Evolutionary conservation across 805 yeast genomes (phyloP), one percentile per base, ranked within the genome.

Genomic region (Teunomyces pallodes): DNA sequence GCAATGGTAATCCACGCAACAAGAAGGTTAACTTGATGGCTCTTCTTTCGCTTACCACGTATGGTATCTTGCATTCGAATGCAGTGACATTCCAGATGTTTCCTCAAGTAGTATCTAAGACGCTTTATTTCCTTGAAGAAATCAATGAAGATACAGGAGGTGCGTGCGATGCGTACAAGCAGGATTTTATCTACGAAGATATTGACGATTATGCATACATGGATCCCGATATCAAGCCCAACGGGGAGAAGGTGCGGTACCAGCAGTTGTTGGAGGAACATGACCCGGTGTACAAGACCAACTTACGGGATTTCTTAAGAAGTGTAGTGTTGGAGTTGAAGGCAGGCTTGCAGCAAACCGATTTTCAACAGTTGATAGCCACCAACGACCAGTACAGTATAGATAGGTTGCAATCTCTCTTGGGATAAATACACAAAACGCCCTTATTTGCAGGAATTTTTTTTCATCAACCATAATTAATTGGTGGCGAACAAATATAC

Each of bases 1-100:
- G 80, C 50, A 77, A 87, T 48, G 87, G 86, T 36, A 90, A 84
- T 57, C 91, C 96, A 0, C 76, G 88, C 50, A 81, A 82, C 54
- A 81, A 86, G 52, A 92, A 92, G 64, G 69, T 85, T 45, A 82
- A 79, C 54, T 67, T 83, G 3, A 62, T 88, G 49, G 94, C 88
- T 0, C 62, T 87, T 7, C 68, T 85, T 3, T 67, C 83, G 9
- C 55, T 86, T 44, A 55, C 80, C 9, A 64, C 75, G 26, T 64
- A 47, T 57, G 74, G 64, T 1, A 54, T 64, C 29, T 26, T 24
- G 38, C 17, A 24, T 36, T 13, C 32, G 39, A 32, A 29, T 20
- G 56, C 44, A 33, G 50, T 44, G 51, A 58, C 53, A 20, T 53
- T 42, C 48, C 56, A 41, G 54, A 57, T 53, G 54, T 70, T 59